Percentiles rank a stretch among this genome's conserved stretches.
phyloP scores from a whole-genome alignment of 2,329 filamentous ascomycete species.

The Pseudonectria foliicola region DNA sequence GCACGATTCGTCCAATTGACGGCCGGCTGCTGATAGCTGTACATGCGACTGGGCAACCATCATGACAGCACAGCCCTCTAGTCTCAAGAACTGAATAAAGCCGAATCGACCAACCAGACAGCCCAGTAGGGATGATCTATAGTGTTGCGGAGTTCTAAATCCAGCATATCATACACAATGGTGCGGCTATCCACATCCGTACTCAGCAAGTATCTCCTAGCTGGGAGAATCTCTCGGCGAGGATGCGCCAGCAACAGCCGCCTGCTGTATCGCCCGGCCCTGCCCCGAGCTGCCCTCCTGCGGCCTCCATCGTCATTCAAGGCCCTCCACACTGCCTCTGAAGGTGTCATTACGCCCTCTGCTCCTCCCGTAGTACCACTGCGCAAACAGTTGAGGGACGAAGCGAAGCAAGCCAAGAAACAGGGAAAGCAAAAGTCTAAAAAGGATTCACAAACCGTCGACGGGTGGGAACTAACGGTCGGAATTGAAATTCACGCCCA shows the following conservation, averaged over 20 bases:
- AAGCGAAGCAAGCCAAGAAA: slow-evolving; percentile 64
- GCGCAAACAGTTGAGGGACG: slow-evolving; percentile 66
- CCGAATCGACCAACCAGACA: no score
- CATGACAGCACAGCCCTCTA: no score
- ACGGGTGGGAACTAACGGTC: slow-evolving; percentile 86
- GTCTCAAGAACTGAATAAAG: no score
- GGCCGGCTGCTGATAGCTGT: no score
- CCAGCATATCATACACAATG: slow-evolving; percentile 27
- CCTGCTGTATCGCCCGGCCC: slow-evolving; percentile 9
- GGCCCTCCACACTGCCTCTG: slow-evolving; percentile 25
- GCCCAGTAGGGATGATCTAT: no score
- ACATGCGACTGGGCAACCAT: no score
- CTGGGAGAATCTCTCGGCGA: slow-evolving; percentile 34
- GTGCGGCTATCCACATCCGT: slow-evolving; percentile 34
- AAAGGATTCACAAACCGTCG: slow-evolving; percentile 41
- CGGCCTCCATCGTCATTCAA: slow-evolving; percentile 15
- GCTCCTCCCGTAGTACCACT: slow-evolving; percentile 40
- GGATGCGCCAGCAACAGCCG: slow-evolving; percentile 32
- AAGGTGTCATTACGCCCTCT: slow-evolving; percentile 14
- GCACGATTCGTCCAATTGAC: no score
- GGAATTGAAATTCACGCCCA: slow-evolving; percentile 97
- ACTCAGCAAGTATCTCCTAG: slow-evolving; percentile 43
- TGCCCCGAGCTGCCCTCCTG: slow-evolving; percentile 7
- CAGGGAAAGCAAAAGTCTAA: slow-evolving; percentile 45
- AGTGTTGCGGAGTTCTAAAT: no score